These are phyloP conservation scores for Musa acuminata DNA, from an alignment of 176 grass and related monocot species.

Conservation along the genomic window DNA sequence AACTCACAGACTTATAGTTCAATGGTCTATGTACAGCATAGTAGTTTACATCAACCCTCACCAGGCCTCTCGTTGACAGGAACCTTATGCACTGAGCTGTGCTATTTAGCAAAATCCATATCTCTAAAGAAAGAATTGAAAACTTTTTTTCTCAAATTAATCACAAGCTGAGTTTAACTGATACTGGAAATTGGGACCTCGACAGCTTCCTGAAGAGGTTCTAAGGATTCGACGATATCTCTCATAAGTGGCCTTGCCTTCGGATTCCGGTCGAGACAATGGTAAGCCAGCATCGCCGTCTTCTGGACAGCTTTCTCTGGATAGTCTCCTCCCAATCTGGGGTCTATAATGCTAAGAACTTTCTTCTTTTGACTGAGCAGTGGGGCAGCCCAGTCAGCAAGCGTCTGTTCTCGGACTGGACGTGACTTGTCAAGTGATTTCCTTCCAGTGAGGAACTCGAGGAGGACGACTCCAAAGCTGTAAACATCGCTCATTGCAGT, in stretches of 20 bases:
- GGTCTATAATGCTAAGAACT: slow-evolving; percentile 31
- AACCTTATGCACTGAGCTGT: background rate
- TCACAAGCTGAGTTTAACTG: slow-evolving; percentile 1
- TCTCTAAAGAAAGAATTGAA: background rate
- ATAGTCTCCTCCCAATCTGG: slow-evolving; percentile 27
- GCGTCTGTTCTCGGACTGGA: slow-evolving; percentile 34
- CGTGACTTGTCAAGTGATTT: slow-evolving; percentile 42
- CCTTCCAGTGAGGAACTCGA: slow-evolving; percentile 39
- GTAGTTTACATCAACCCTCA: background rate
- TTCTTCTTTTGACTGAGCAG: slow-evolving; percentile 34
- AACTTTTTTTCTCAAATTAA: background rate
- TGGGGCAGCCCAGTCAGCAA: slow-evolving; percentile 34
- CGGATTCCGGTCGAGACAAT: slow-evolving; percentile 39
- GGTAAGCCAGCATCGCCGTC: slow-evolving; percentile 31
- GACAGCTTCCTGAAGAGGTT: slow-evolving; percentile 30
- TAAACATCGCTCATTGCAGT: slow-evolving; percentile 56
- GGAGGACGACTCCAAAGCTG: slow-evolving; percentile 38
- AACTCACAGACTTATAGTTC: background rate
- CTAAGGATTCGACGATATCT: slow-evolving; percentile 38
- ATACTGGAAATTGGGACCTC: background rate
- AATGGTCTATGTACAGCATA: background rate
- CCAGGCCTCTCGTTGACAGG: background rate
- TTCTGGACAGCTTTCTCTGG: slow-evolving; percentile 34
- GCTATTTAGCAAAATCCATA: background rate
- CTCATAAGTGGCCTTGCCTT: slow-evolving; percentile 47